Evolutionary conservation across 768 basidiomycete genomes (phyloP), one percentile per base, ranked within the genome.

Genomic region (Lactifluus piperatus): DNA sequence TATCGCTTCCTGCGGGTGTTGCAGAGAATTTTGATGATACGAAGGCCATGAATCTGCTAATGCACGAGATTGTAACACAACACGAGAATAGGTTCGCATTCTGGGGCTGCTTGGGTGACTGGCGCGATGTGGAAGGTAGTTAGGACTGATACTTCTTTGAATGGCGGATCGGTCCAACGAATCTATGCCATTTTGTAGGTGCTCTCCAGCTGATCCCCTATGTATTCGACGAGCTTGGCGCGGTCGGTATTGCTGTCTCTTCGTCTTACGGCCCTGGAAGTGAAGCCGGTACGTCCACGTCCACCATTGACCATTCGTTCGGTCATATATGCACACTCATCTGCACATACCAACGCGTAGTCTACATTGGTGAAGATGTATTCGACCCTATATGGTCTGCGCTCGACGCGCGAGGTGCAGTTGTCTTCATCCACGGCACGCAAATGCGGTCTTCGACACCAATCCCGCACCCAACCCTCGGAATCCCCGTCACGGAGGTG

Each of bases 331-430:
- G n/a, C 16, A 20, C 46, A 27, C 46, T 56, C 26, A 54, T n/a
- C 16, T 14, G 20, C 24, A 30, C 39, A 10, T 46, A 34, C 29
- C 46, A 22, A 18, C 50, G n/a, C 27, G 16, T 51, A 88, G 86
- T 70, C 56, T 89, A 88, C 68, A 68, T 88, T 34, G 88, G 83
- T 10, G 77, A 88, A 66, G 79, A 83, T 60, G 62, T 65, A 10
- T 90, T 81, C 62, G 81, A 85, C 53, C 74, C 78, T 16, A 74
- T 91, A 59, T 90, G 86, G 87, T 75, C 76, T n/a, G 86, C 85
- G 65, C 76, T 91, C 29, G 62, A 88, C 67, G 73, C 70, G 55
- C 77, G 87, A 36, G 66, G 71, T 7, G 78, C 82, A 2, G 77
- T 83, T 29, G 83, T 88, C 20, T 87, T 89, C 67, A 73, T 91